Percentiles rank a stretch among this genome's conserved stretches.
These are phyloP conservation scores for Lasiosphaeriaceae sp. DNA, from an alignment of 495 filamentous ascomycete species.

Conservation along the genomic window DNA sequence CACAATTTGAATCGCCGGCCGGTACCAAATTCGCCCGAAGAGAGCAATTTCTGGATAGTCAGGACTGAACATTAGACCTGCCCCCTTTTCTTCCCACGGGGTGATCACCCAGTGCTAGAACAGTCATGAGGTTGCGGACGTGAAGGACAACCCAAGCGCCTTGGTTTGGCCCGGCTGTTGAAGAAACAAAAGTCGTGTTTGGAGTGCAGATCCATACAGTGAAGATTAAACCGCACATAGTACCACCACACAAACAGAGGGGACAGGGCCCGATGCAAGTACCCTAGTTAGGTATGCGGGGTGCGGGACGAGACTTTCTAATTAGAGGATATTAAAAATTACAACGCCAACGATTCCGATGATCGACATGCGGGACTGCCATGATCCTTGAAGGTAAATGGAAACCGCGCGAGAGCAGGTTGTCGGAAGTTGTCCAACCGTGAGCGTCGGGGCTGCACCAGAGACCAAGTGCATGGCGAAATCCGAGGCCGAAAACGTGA, in stretches of 20 bases:
- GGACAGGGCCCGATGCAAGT: conserved; percentile 18
- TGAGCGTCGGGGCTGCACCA: conserved; percentile 19
- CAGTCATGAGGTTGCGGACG: no score
- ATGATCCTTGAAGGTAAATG: conserved; percentile 5
- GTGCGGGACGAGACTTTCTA: background rate
- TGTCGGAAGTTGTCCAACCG: background rate
- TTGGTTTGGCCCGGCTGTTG: background rate
- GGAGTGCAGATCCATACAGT: background rate
- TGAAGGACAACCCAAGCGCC: no score
- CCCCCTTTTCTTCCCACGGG: no score
- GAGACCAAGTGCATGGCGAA: conserved; percentile 17
- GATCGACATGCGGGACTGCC: conserved; percentile 20
- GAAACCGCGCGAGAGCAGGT: conserved; percentile 6
- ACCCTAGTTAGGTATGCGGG: conserved; percentile 4
- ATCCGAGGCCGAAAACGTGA: conserved; percentile 24
- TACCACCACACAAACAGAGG: background rate
- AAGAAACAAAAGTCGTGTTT: background rate
- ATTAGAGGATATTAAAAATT: conserved; percentile 18
- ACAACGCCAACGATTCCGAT: conserved; percentile 16
- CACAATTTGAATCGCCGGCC: no score
- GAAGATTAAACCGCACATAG: no score
- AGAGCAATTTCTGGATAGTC: no score
- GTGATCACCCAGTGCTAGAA: no score
- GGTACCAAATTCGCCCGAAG: no score
- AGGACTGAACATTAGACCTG: no score